Evolutionary conservation across 2,329 filamentous ascomycete species (phyloP).

Genomic region (Periconia macrospinosa): DNA sequence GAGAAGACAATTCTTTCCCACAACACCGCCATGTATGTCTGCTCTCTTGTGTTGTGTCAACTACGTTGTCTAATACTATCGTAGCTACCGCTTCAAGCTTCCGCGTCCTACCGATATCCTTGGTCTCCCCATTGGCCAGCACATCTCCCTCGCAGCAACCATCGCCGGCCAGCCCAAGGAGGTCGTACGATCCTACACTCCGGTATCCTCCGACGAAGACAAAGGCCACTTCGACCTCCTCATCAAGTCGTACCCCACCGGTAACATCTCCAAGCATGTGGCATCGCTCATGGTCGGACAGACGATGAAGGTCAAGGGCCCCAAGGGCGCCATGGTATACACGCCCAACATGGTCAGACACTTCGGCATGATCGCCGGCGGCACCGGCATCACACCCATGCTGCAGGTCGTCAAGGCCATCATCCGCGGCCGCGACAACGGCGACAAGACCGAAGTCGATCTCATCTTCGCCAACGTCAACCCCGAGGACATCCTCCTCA

Average conservation of each 20-base stretch:
- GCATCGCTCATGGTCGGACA: conserved; percentile 75
- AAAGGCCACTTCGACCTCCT: conserved; percentile 93
- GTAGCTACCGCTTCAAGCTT: conserved; percentile 90
- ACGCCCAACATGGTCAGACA: conserved; percentile 93
- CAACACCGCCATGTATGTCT: conserved; percentile 86
- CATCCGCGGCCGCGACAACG: conserved; percentile 71
- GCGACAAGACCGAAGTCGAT: conserved; percentile 86
- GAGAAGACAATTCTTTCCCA: conserved; percentile 96
- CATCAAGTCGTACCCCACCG: conserved; percentile 96
- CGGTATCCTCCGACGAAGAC: conserved; percentile 46
- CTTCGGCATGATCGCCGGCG: conserved; percentile 97
- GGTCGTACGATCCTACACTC: conserved; percentile 47
- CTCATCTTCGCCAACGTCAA: conserved; percentile 98
- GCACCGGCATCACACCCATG: conserved; percentile 98
- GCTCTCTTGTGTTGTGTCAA: not conserved
- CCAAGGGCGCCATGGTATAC: conserved; percentile 98
- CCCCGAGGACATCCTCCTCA: conserved; percentile 86
- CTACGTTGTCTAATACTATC: conserved; percentile 7
- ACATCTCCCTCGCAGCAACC: conserved; percentile 85
- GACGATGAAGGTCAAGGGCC: conserved; percentile 85
- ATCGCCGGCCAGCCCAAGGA: conserved; percentile 48
- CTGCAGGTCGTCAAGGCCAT: conserved; percentile 93
- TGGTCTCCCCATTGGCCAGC: conserved; percentile 95
- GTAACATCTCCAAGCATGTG: conserved; percentile 95
- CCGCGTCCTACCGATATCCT: conserved; percentile 78